Conservation (phyloP, 2,329 filamentous ascomycete species). For the Chaetoscypha palmicola region DNA sequence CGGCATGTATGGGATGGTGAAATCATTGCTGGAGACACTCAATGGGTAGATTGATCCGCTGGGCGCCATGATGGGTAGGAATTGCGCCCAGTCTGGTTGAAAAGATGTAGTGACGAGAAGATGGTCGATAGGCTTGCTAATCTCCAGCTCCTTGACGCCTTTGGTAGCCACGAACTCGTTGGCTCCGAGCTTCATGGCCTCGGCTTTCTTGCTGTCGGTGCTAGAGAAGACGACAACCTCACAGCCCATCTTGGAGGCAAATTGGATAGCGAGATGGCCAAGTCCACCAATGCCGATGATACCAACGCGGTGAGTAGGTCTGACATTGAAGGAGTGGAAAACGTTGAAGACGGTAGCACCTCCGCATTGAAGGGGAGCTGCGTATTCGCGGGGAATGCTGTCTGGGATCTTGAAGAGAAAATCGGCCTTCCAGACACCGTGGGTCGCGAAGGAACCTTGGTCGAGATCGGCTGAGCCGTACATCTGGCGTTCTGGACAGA, state of each 20-base stretch:
- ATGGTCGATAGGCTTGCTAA: slow-evolving; percentile 24
- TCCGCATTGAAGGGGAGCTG: slow-evolving; percentile 41
- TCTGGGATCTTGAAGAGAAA: slow-evolving; percentile 37
- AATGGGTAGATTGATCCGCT: slow-evolving; percentile 59
- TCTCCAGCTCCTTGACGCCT: slow-evolving; percentile 15
- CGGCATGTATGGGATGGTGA: slow-evolving; percentile 27
- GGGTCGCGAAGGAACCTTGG: slow-evolving; percentile 40
- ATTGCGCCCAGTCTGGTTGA: slow-evolving; percentile 53
- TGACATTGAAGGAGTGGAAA: slow-evolving; percentile 32
- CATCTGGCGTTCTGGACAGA: slow-evolving; percentile 36
- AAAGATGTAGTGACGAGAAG: slow-evolving; percentile 27
- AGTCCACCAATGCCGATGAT: slow-evolving; percentile 53
- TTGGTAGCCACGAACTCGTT: slow-evolving; percentile 53
- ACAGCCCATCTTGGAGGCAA: slow-evolving; percentile 55
- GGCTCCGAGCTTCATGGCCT: slow-evolving; percentile 53
- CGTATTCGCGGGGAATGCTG: slow-evolving; percentile 33
- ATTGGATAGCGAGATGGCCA: slow-evolving; percentile 57
- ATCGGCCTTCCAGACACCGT: slow-evolving; percentile 34
- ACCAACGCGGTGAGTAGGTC: slow-evolving; percentile 29
- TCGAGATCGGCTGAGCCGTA: slow-evolving; percentile 39
- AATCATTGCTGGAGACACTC: slow-evolving; percentile 48
- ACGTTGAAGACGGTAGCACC: slow-evolving; percentile 37
- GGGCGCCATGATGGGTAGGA: slow-evolving; percentile 52
- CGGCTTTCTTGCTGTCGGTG: slow-evolving; percentile 55
- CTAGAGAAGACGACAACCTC: slow-evolving; percentile 52